phyloP scores from a whole-genome alignment of 345 rosid species.

The Tarenaya hassleriana region DNA sequence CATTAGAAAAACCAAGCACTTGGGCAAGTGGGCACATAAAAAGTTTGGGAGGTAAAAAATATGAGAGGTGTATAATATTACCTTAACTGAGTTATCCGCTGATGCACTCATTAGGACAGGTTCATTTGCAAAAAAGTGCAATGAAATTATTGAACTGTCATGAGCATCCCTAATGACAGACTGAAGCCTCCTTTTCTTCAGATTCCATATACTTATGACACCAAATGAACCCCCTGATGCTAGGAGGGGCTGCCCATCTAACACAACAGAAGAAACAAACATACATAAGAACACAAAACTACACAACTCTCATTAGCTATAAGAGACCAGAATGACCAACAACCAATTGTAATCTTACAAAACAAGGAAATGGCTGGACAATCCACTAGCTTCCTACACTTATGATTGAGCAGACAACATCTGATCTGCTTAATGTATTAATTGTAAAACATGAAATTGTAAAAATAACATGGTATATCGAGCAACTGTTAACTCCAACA shows the following conservation, averaged over 20 bases:
- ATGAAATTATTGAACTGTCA: slow-evolving; percentile 67
- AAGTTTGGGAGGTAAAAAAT: not conserved
- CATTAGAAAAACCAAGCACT: not conserved
- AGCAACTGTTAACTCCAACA: not conserved
- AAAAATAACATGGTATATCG: not conserved
- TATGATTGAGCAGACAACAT: not conserved
- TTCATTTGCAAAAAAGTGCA: slow-evolving; percentile 89
- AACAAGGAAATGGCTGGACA: not conserved
- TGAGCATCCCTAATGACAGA: slow-evolving; percentile 91
- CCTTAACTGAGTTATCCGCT: slow-evolving; percentile 92
- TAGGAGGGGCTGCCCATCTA: slow-evolving; percentile 93
- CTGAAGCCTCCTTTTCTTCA: slow-evolving; percentile 81
- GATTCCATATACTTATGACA: slow-evolving; percentile 97
- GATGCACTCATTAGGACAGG: slow-evolving; percentile 96
- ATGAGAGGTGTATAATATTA: slow-evolving; percentile 27
- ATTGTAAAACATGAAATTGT: not conserved
- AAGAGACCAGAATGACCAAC: slow-evolving; percentile 5
- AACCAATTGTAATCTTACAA: slow-evolving; percentile 1
- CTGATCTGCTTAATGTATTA: not conserved
- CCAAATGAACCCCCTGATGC: slow-evolving; percentile 96
- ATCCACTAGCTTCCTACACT: not conserved
- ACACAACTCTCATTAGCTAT: not conserved
- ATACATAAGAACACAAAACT: slow-evolving; percentile 9
- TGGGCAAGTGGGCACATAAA: slow-evolving; percentile 1
- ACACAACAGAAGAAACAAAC: slow-evolving; percentile 17